Evolutionary conservation across 495 filamentous ascomycete genomes (phyloP), one percentile per base, ranked within the genome.

Genomic region (Chaetomium cochliodes): DNA sequence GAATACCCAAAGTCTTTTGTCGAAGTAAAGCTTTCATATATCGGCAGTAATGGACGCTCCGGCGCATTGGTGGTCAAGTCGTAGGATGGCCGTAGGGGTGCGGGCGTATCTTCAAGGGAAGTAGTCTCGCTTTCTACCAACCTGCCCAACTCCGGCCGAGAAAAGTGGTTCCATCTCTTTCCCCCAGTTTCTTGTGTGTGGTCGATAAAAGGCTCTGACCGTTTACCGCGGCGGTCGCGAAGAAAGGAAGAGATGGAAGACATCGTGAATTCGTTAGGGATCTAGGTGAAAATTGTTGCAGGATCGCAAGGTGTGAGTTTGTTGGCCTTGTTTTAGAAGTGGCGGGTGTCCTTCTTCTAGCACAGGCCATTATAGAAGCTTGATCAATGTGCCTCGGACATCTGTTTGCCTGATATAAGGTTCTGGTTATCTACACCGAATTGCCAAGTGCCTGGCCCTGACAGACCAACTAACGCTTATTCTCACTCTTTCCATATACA

Each of bases 11-110:
- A 41, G 0, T 5, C 16, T 22, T 37, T 26, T 28, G 28, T 25
- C 7, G 57, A n/a, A 15, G 37, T 54, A 16, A 68, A 58, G 37
- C 50, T 60, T 37, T 69, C 28, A 47, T 73, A 69, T 18, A 69
- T 62, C 2, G 68, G 68, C 11, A 67, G 5, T 13, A 39, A 61
- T 9, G 68, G 70, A 2, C 68, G 58, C 9, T 66, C 54, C 15
- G 68, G 71, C 4, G 67, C 47, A 12, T 60, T 55, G 3, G 62
- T 52, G 0, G 23, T 22, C 0, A 60, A 57, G 2, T 55, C 42
- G 1, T 68, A 59, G 15, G 68, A 63, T 18, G 65, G 61, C 1
- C 65, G 63, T 18, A 25, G 25, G 5, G 66, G 66, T n/a, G 28
- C 58, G 1, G 64, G 60, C 16, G 59, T 52, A 25, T 42, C 59